Base-by-base conservation (phyloP, 2,329 filamentous ascomycete genomes). In the Penicillium sp. region DNA sequence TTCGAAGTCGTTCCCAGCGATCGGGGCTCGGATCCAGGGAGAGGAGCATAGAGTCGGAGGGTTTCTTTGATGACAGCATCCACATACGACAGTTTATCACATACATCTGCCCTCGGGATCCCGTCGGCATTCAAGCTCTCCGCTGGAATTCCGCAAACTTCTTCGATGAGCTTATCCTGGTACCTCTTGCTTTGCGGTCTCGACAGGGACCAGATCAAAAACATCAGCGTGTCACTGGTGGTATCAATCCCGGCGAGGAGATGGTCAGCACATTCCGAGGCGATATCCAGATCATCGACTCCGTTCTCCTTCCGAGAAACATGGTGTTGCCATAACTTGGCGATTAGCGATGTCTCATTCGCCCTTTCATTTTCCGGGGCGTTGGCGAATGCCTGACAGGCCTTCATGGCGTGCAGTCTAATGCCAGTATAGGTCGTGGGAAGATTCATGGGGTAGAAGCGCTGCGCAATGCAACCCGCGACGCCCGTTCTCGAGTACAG, bases 211-310 rank as follows among this genome's bases (percentile, higher is more conserved):
- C 81, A 83, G 78, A 87, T 82, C 9, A 86, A 68, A 55, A 86
- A 86, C 54, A 81, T 85, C 0, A 86, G 68, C 0, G 74, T 80
- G 50, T 86, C 83, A 11, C 82, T 81, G 0, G 83, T 86, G 1
- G 83, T 86, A 52, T 86, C 83, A 44, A 86, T 84, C 0, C 83
- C 83, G 0, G 83, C 83, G 0, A 77, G 80, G 78, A 86, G 80
- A 59, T 86, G 83, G 51, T 86, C 83, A 41, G 84, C 75, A 52
- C 80, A 84, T 61, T 87, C 83, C 14, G 82, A 81, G 0, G 81
- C 81, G 47, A 79, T 74, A 51, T 81, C 75, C 3, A 78, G 63
- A 3, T 68, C 60, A 21, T 76, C 70, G 21, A 83, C 68, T 3
- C 68, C 61, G 2, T 53, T 66, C 48, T 53, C 64, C 60, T 64